Evolutionary conservation across 2,329 filamentous ascomycete genomes (phyloP).

Genomic region (Sclerotinia sclerotiorum): DNA sequence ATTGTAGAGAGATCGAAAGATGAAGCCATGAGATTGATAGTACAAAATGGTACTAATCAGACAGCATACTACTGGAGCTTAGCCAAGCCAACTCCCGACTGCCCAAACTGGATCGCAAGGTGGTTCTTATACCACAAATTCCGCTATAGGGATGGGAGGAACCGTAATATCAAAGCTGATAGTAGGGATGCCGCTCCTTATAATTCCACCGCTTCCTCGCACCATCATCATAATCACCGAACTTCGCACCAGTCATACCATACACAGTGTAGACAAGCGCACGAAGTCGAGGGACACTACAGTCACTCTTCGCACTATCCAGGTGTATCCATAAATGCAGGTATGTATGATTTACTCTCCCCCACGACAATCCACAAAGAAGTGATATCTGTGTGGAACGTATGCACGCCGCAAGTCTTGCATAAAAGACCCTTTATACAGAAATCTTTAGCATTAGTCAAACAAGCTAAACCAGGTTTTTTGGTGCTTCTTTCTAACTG

Average conservation of each 20-base stretch:
- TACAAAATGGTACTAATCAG: constrained; percentile 29
- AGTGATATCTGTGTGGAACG: neutral
- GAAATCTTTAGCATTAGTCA: neutral
- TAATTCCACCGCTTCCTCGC: neutral
- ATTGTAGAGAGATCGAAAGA: constrained; percentile 39
- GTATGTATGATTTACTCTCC: constrained; percentile 15
- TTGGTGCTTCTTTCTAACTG: constrained; percentile 6
- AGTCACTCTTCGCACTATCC: constrained; percentile 2
- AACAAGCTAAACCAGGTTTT: neutral
- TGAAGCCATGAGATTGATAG: constrained; percentile 37
- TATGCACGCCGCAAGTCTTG: neutral
- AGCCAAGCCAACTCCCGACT: constrained; percentile 29
- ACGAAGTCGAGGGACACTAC: constrained; percentile 9
- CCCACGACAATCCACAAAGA: neutral
- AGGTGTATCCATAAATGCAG: neutral
- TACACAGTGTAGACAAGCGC: neutral
- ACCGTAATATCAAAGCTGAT: constrained; percentile 29
- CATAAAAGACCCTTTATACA: neutral
- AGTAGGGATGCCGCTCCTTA: constrained; percentile 1
- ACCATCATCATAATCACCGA: neutral
- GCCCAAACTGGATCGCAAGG: constrained; percentile 40
- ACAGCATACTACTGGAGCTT: constrained; percentile 39
- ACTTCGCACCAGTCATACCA: neutral
- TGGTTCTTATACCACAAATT: constrained; percentile 43
- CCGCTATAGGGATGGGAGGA: constrained; percentile 40